phyloP scores from a whole-genome alignment of 768 basidiomycete species.

The Russula brevipes region DNA sequence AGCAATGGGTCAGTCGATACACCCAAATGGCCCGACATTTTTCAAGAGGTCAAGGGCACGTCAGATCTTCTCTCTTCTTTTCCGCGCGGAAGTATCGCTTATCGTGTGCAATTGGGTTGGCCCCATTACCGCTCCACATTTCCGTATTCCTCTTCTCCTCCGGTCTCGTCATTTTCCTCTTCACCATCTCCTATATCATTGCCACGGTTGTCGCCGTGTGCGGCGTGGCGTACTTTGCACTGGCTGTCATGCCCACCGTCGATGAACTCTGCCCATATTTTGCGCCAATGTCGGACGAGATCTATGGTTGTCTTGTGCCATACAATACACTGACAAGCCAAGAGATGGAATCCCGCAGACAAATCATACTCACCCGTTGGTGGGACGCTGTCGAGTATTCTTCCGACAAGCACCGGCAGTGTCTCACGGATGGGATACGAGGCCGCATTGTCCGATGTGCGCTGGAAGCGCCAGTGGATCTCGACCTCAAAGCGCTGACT shows the following conservation, averaged over 20 bases:
- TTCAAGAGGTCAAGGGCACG: neutral
- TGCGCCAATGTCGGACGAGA: constrained; percentile 12
- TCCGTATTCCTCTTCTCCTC: constrained; percentile 9
- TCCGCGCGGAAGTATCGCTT: constrained; percentile 6
- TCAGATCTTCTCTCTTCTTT: constrained; percentile 15
- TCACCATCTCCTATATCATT: constrained; percentile 1
- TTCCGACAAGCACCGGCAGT: neutral
- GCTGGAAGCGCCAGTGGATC: neutral
- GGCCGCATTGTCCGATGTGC: neutral
- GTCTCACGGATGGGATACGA: neutral
- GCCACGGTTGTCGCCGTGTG: neutral
- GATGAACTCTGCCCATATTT: constrained; percentile 14
- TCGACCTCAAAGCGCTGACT: neutral
- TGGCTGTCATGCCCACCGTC: constrained; percentile 9
- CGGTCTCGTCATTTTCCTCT: constrained; percentile 3
- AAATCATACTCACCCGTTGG: neutral
- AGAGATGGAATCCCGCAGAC: neutral
- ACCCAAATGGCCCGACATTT: neutral
- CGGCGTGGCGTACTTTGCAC: constrained; percentile 2
- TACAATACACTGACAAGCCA: neutral
- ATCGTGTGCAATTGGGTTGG: constrained; percentile 30
- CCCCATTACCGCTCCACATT: constrained; percentile 17
- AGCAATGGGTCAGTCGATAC: constrained; percentile 18
- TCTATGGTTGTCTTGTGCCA: neutral
- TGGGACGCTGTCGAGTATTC: neutral